Conservation (phyloP, 805 yeast genomes). For the Suhomyces tanzawaensis region DNA sequence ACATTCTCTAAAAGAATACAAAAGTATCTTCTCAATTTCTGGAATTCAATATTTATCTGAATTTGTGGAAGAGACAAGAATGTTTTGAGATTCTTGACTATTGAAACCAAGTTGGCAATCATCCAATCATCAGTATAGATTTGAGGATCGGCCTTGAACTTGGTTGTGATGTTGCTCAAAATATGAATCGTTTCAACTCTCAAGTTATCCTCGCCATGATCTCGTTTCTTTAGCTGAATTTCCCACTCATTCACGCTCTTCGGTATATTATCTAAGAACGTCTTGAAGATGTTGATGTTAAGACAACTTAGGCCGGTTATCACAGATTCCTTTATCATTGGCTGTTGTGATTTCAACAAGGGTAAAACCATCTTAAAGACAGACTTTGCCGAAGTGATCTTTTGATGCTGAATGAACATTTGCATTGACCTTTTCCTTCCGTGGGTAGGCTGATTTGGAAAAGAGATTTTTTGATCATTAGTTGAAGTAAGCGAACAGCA, state of each 20-base stretch:
- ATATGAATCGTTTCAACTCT: slow-evolving; percentile 80
- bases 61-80: slow-evolving; percentile 55
- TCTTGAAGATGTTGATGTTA: slow-evolving; percentile 83
- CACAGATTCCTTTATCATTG: slow-evolving; percentile 75
- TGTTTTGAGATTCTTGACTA: slow-evolving; percentile 59
- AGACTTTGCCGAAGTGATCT: slow-evolving; percentile 88
- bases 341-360: slow-evolving; percentile 65
- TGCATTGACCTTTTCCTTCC: slow-evolving; percentile 77
- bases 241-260: slow-evolving; percentile 52
- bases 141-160: slow-evolving; percentile 47
- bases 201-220: slow-evolving; percentile 40
- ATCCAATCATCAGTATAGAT: slow-evolving; percentile 68
- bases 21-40: slow-evolving; percentile 76
- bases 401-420: slow-evolving; percentile 81
- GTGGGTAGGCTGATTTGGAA: slow-evolving; percentile 54
- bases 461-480: slow-evolving; percentile 70
- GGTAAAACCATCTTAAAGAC: slow-evolving; percentile 88
- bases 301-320: slow-evolving; percentile 87
- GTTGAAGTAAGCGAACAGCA: slow-evolving; percentile 90
- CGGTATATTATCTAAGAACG: slow-evolving; percentile 75
- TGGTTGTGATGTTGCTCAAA: slow-evolving; percentile 62
- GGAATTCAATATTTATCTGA: slow-evolving; percentile 69
- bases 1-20: slow-evolving; percentile 77
- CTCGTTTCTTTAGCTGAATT: slow-evolving; percentile 30
- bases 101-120: slow-evolving; percentile 57